phyloP scores from a whole-genome alignment of 106 monocot species.

The Dendrobium huoshanense region DNA sequence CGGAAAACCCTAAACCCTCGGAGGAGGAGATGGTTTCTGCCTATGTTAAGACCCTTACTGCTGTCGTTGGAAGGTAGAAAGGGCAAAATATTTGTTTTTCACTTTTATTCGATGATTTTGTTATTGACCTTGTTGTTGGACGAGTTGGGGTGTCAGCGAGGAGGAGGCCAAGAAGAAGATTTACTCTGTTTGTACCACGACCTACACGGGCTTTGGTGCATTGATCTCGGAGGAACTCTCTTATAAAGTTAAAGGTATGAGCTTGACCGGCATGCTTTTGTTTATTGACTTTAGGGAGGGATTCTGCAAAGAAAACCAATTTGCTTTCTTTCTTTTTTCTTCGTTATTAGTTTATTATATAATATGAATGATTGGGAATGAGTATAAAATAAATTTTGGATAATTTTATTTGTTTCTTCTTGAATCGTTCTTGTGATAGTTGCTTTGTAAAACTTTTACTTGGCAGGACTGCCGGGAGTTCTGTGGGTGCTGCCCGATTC shows the following conservation, averaged over 20 bases:
- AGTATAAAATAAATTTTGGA: neutral
- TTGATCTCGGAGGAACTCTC: slow-evolving; percentile 94
- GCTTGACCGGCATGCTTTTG: neutral
- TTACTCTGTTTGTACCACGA: slow-evolving; percentile 91
- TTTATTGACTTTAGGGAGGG: neutral
- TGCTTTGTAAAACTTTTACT: neutral
- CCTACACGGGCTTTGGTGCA: slow-evolving; percentile 98
- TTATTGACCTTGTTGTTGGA: neutral
- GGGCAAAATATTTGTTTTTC: neutral
- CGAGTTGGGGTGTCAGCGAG: slow-evolving; percentile 40
- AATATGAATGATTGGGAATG: neutral
- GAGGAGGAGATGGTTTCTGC: slow-evolving; percentile 89
- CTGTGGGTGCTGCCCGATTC: slow-evolving; percentile 98
- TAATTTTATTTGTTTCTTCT: neutral
- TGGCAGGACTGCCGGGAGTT: slow-evolving; percentile 79
- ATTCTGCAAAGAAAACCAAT: neutral
- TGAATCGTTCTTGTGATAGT: neutral
- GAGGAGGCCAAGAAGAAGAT: slow-evolving; percentile 99
- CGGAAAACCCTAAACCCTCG: slow-evolving; percentile 53
- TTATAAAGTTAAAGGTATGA: slow-evolving; percentile 83
- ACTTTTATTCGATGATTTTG: neutral
- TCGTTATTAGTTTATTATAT: neutral
- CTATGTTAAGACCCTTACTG: slow-evolving; percentile 82
- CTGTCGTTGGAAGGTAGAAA: slow-evolving; percentile 73
- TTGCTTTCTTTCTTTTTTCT: neutral